A percentile compares a stretch with the other conserved stretches of the same genome.
Conservation (phyloP, 169 alveolate genomes). For the Ichthyophthirius multifiliis region DNA sequence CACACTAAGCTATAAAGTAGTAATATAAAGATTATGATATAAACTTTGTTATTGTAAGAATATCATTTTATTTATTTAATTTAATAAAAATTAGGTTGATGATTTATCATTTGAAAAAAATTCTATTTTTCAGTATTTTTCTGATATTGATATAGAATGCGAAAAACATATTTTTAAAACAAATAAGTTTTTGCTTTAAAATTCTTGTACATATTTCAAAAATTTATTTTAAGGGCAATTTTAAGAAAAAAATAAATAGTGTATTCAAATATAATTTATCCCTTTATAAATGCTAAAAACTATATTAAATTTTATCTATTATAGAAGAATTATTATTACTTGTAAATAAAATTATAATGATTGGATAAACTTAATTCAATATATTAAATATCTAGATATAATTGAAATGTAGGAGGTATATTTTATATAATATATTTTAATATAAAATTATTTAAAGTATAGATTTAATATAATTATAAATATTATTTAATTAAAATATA, state of each 20-base stretch:
- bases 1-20: background rate
- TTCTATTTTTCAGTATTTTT: background rate
- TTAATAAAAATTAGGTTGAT: background rate
- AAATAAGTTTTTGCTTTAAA: background rate
- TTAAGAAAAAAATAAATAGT: background rate
- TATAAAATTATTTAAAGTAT: no score
- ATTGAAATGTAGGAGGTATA: background rate
- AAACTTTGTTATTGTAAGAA: background rate
- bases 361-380: background rate
- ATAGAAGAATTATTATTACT: background rate
- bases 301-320: background rate
- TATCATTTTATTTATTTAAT: background rate
- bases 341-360: background rate
- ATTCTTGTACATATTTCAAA: background rate
- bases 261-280: background rate
- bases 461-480: no score
- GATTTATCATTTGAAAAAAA: background rate
- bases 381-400: background rate
- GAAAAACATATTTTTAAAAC: background rate
- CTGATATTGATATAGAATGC: background rate
- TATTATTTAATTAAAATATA: no score
- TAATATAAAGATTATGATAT: background rate
- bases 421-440: no score
- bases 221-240: background rate
- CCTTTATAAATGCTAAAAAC: background rate